Percentiles rank a stretch among this genome's conserved stretches.
Evolutionary conservation across 495 filamentous ascomycete species (phyloP).

Genomic region (Xylaria acuta): DNA sequence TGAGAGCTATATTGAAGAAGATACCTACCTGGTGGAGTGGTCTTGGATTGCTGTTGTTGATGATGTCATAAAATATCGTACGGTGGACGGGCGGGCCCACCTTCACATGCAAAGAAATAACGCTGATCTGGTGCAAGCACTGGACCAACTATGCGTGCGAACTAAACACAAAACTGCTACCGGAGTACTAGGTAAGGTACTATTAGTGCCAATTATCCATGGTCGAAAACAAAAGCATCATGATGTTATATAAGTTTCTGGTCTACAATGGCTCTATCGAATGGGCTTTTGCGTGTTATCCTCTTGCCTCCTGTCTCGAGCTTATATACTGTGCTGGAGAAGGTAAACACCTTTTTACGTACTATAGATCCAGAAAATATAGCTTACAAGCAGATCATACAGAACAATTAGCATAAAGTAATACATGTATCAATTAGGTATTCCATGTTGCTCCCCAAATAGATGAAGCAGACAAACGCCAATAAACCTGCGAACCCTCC

Average conservation of each 20-base stretch:
- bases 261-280: background rate
- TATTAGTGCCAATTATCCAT: background rate
- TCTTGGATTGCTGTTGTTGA: background rate
- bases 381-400: background rate
- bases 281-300: background rate
- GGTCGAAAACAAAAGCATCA: background rate
- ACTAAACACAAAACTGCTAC: background rate
- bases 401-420: background rate
- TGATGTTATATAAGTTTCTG: background rate
- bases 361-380: background rate
- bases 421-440: conserved; percentile 2
- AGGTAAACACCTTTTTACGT: background rate
- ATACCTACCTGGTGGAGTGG: background rate
- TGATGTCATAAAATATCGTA: conserved; percentile 14
- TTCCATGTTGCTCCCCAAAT: background rate
- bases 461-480: background rate
- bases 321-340: background rate
- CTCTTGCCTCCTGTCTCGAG: background rate
- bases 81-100: background rate
- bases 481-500: background rate
- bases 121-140: background rate
- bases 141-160: background rate
- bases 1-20: background rate
- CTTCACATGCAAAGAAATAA: background rate
- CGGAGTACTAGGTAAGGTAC: background rate